phyloP scores from a whole-genome alignment of 2,329 filamentous ascomycete genomes.

The Cordyceps militaris region DNA sequence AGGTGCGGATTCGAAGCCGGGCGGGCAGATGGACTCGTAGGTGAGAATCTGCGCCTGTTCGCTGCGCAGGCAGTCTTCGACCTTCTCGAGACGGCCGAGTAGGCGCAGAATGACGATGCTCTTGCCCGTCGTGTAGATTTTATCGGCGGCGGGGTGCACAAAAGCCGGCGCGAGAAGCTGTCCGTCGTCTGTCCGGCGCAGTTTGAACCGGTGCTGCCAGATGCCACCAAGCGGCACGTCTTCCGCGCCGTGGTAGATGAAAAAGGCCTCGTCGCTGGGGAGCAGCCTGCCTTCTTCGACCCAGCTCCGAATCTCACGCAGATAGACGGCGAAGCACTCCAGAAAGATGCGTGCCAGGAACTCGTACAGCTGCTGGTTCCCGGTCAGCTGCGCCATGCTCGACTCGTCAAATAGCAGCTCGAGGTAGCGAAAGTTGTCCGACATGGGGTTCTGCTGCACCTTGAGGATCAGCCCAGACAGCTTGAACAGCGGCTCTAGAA shows the following conservation, averaged over 20 bases:
- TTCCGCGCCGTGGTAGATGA: slow-evolving; percentile 55
- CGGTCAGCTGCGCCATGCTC: slow-evolving; percentile 61
- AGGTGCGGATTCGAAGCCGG: slow-evolving; percentile 46
- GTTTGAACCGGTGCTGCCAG: slow-evolving; percentile 68
- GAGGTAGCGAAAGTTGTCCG: slow-evolving; percentile 63
- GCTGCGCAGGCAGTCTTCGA: slow-evolving; percentile 27
- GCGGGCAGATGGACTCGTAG: slow-evolving; percentile 49
- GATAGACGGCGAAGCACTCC: slow-evolving; percentile 73
- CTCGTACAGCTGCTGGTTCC: slow-evolving; percentile 53
- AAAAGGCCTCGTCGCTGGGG: slow-evolving; percentile 63
- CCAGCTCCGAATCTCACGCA: slow-evolving; percentile 74
- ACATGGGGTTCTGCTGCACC: slow-evolving; percentile 41
- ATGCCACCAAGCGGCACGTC: slow-evolving; percentile 55
- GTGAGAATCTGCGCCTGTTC: slow-evolving; percentile 37
- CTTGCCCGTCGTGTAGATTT: slow-evolving; percentile 83
- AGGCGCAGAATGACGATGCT: slow-evolving; percentile 77
- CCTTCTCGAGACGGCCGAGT: slow-evolving; percentile 33
- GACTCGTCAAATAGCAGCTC: slow-evolving; percentile 70
- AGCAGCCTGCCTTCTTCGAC: slow-evolving; percentile 71
- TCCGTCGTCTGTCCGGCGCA: slow-evolving; percentile 55
- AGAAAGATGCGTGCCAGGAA: slow-evolving; percentile 67
- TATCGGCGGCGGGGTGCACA: slow-evolving; percentile 58
- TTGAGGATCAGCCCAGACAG: slow-evolving; percentile 57
- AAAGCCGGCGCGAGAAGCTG: slow-evolving; percentile 66
- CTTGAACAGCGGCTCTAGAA: slow-evolving; percentile 48